Evolutionary conservation across 345 rosid species (phyloP).

Genomic region (Laguncularia racemosa): DNA sequence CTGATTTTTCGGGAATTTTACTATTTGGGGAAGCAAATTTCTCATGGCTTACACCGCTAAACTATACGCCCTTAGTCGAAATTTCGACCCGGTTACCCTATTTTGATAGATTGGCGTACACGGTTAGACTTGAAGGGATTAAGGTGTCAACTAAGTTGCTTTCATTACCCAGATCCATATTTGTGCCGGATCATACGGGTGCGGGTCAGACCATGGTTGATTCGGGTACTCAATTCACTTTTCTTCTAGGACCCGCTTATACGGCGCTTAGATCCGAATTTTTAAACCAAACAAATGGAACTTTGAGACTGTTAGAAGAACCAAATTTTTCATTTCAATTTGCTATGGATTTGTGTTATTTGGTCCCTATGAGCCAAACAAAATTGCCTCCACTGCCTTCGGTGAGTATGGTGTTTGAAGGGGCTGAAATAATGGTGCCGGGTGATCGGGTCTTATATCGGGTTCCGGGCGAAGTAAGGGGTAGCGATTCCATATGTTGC

Average conservation of each 20-base stretch:
- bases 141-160: constrained; percentile 53
- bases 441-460: constrained; percentile 52
- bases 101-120: constrained; percentile 83
- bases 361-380: constrained; percentile 23
- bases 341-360: constrained; percentile 85
- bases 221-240: constrained; percentile 88
- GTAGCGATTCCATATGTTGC: constrained; percentile 67
- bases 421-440: constrained; percentile 70
- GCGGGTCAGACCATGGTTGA: constrained; percentile 97
- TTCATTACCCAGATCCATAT: constrained; percentile 46
- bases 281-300: constrained; percentile 44
- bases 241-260: constrained; percentile 81
- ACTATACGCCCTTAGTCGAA: constrained; percentile 70
- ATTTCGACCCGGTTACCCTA: constrained; percentile 65
- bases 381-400: constrained; percentile 39
- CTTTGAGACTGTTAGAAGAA: constrained; percentile 49
- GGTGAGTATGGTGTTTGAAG: constrained; percentile 59
- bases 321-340: constrained; percentile 73
- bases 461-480: constrained; percentile 52
- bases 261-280: constrained; percentile 51
- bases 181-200: constrained; percentile 85
- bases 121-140: constrained; percentile 84
- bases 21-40: constrained; percentile 77
- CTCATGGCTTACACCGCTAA: constrained; percentile 46
- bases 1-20: constrained; percentile 61